Conservation (phyloP, 495 filamentous ascomycete species). For the Aspergillus steynii region DNA sequence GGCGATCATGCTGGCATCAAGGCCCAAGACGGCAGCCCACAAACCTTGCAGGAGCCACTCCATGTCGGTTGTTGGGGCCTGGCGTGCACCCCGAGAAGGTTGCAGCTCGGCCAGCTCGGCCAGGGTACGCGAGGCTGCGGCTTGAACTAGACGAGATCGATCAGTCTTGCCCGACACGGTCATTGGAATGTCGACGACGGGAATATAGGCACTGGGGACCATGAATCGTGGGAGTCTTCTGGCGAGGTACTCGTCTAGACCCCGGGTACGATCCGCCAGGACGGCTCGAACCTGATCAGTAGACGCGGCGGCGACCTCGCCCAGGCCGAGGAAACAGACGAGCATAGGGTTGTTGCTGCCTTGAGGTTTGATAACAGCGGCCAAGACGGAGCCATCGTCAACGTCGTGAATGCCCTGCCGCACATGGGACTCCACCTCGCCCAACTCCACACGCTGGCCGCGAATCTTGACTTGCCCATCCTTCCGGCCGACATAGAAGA, state of each 20-base stretch:
- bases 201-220: conserved; percentile 37
- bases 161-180: conserved; percentile 35
- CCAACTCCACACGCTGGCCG: conserved; percentile 55
- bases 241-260: not conserved
- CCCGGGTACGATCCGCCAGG: not conserved
- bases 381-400: conserved; percentile 29
- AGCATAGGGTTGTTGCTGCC: conserved; percentile 1
- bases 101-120: conserved; percentile 4
- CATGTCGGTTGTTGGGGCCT: conserved; percentile 6
- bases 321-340: not conserved
- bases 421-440: conserved; percentile 40
- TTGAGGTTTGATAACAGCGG: conserved; percentile 8
- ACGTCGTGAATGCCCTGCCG: conserved; percentile 2
- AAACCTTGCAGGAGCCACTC: conserved; percentile 17
- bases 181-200: conserved; percentile 34
- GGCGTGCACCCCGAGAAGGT: not conserved
- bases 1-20: conserved; percentile 9
- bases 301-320: conserved; percentile 5
- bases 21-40: conserved; percentile 17
- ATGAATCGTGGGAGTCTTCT: conserved; percentile 21
- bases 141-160: conserved; percentile 14
- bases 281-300: conserved; percentile 1
- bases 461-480: conserved; percentile 58
- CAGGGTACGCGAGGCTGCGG: not conserved
- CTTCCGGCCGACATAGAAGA: conserved; percentile 50